Evolutionary conservation across 345 rosid species (phyloP).

Genomic region (Heritiera littoralis): DNA sequence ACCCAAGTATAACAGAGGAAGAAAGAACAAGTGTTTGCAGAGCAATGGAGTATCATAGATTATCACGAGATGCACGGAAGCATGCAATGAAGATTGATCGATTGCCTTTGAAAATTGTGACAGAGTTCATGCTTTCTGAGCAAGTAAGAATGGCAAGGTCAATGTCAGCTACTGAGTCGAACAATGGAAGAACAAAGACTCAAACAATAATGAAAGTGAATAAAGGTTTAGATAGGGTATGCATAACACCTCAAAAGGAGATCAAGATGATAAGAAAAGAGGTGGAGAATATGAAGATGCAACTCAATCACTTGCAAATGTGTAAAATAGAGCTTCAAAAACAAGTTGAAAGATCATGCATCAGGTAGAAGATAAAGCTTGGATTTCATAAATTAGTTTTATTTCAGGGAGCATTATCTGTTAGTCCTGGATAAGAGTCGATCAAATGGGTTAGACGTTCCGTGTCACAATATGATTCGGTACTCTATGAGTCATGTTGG

Average conservation of each 20-base stretch:
- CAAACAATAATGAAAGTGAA: conserved; percentile 32
- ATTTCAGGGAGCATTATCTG: not conserved
- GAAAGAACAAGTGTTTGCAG: conserved; percentile 41
- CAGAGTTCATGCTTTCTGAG: conserved; percentile 43
- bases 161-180: conserved; percentile 30
- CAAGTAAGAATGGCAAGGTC: conserved; percentile 47
- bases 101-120: conserved; percentile 36
- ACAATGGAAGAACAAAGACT: conserved; percentile 31
- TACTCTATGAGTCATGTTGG: no score
- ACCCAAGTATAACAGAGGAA: conserved; percentile 47
- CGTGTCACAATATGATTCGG: no score
- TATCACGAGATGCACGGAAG: conserved; percentile 48
- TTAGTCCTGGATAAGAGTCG: not conserved
- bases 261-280: conserved; percentile 50
- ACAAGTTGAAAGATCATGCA: conserved; percentile 35
- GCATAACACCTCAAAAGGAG: conserved; percentile 33
- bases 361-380: conserved; percentile 5
- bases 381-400: not conserved
- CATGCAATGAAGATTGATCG: conserved; percentile 47
- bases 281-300: conserved; percentile 52
- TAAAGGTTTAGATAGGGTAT: conserved; percentile 25
- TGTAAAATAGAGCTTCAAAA: conserved; percentile 50
- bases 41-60: conserved; percentile 49
- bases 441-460: no score
- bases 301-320: conserved; percentile 47